Evolutionary conservation across 1,284 basidiomycete species (phyloP).

Genomic region (Ganoderma meredithae): DNA sequence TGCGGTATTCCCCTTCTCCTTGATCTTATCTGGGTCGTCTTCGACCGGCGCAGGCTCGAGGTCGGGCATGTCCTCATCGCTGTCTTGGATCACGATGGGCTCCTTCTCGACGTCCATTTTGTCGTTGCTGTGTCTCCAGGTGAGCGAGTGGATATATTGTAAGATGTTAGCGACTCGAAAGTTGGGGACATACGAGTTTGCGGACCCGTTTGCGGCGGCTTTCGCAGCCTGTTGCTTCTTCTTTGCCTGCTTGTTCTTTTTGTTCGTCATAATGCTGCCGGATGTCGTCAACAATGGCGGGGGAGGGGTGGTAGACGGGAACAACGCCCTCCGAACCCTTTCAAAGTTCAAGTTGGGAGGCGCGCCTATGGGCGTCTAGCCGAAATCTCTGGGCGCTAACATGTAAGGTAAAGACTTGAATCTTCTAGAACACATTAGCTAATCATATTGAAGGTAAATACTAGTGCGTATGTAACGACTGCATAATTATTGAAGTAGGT

Average conservation of each 20-base stretch:
- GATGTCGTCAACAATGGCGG: slow-evolving; percentile 12
- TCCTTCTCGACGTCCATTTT: slow-evolving; percentile 30
- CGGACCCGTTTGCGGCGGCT: slow-evolving; percentile 28
- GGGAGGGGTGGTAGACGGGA: neutral
- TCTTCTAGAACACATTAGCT: neutral
- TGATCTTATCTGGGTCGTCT: slow-evolving; percentile 64
- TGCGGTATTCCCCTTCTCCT: slow-evolving; percentile 76
- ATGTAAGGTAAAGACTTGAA: neutral
- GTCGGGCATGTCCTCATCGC: slow-evolving; percentile 15
- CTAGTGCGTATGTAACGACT: no score
- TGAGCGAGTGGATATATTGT: no score
- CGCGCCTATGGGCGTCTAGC: slow-evolving; percentile 7
- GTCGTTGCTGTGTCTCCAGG: slow-evolving; percentile 29
- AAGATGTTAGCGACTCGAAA: no score
- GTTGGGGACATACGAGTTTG: slow-evolving; percentile 23
- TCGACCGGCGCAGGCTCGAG: slow-evolving; percentile 16
- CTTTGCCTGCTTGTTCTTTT: slow-evolving; percentile 42
- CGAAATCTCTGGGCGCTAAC: neutral
- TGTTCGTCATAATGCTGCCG: slow-evolving; percentile 36
- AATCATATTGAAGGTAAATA: neutral
- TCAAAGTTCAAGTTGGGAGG: no score
- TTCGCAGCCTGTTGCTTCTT: slow-evolving; percentile 37
- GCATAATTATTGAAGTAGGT: no score
- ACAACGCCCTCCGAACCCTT: no score
- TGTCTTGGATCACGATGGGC: slow-evolving; percentile 23